Base-by-base conservation (phyloP, 2,329 filamentous ascomycete genomes). In the Aspergillus quadricinctus region DNA sequence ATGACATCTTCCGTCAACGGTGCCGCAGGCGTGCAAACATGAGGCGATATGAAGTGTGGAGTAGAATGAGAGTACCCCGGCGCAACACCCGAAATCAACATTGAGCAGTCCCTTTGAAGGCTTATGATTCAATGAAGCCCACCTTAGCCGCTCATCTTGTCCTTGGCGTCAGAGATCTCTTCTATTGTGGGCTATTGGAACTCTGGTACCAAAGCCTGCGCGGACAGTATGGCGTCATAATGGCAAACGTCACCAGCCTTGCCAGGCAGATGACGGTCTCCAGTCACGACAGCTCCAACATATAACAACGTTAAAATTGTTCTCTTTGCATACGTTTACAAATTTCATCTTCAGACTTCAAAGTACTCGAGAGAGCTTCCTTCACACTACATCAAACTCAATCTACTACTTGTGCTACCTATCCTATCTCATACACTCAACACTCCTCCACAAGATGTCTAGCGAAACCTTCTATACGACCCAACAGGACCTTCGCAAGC, bases 391-490 rank as follows among this genome's bases (percentile, higher is more conserved):
- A 4, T 45, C 19, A 5, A 45, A 45, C 3, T 19, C n/a, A 45
- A 23, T 10, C 41, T 45, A 19, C 41, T 45, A 19, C 41, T 7
- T 23, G 10, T 21, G 5, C 31, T 11, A 27, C 14, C 31, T 11
- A 27, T 23, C 23, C 21, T 25, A 6, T 19, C 10, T 7, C 10
- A 14, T 3, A 46, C 14, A 21, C 21, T 10, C 43, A 8, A 23
- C 21, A 46, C 11, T 23, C 14, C 41, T 45, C n/a, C 23, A 27
- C 43, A 69, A 43, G 49, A 71, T 72, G 69, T 64, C 70, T 48
- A 68, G 76, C 11, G 49, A 72, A 53, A 80, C 77, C 55, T 80
- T 75, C 70, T 75, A 81, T 73, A 69, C 74, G 48, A 81, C 79
- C 58, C 71, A 71, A 58, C 75, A 81, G 66, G 76, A 81, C 61